Evolutionary conservation across 345 rosid species (phyloP).

Genomic region (Microthlaspi erraticum): DNA sequence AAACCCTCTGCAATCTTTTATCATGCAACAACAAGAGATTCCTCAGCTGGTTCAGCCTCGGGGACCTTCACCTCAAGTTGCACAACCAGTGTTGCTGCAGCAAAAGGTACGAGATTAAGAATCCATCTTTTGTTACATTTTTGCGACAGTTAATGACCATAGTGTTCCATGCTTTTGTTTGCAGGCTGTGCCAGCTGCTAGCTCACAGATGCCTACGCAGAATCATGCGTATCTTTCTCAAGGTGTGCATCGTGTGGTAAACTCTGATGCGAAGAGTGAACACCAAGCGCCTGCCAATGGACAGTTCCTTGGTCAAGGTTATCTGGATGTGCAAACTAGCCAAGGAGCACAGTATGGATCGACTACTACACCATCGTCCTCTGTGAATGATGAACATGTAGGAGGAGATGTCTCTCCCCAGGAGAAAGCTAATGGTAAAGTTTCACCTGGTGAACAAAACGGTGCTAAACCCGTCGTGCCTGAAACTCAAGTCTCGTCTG

Average conservation of each 20-base stretch:
- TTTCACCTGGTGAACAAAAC: constrained; percentile 56
- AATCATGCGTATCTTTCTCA: constrained; percentile 61
- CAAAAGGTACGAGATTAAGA: constrained; percentile 58
- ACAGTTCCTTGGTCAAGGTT: constrained; percentile 59
- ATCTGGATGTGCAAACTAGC: constrained; percentile 56
- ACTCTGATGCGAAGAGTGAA: constrained; percentile 61
- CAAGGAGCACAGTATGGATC: constrained; percentile 58
- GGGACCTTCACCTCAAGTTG: constrained; percentile 62
- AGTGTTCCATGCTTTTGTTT: background rate
- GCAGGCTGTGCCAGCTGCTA: constrained; percentile 69
- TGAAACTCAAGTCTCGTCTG: constrained; percentile 49
- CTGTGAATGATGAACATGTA: constrained; percentile 71
- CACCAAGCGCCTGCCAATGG: constrained; percentile 63
- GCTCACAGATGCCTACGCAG: constrained; percentile 53
- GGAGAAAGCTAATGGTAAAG: constrained; percentile 59
- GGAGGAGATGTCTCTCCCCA: constrained; percentile 36
- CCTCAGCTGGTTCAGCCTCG: constrained; percentile 70
- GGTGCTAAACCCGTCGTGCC: constrained; percentile 46
- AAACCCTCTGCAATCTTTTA: constrained; percentile 72
- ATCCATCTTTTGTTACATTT: constrained; percentile 10
- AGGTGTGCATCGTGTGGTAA: constrained; percentile 53
- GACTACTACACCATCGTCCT: constrained; percentile 50
- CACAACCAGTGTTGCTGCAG: constrained; percentile 58
- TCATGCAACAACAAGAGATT: constrained; percentile 77
- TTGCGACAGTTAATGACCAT: constrained; percentile 16